These are phyloP conservation scores for Kwoniella newhampshirensis DNA, from an alignment of 768 basidiomycete species.

Conservation along the genomic window DNA sequence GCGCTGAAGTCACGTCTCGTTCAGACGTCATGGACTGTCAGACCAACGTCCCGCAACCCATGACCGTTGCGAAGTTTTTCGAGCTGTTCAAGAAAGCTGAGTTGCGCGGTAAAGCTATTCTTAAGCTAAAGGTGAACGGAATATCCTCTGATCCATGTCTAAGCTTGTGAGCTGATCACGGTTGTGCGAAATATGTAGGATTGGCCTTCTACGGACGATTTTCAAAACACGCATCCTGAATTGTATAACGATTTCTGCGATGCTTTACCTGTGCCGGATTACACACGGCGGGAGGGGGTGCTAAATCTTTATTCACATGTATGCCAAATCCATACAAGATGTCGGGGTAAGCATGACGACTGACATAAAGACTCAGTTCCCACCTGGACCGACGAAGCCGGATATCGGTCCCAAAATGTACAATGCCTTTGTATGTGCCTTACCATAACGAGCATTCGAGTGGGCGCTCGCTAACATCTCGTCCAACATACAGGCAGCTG, in stretches of 20 bases:
- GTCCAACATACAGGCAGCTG: conserved; percentile 8
- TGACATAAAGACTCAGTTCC: conserved; percentile 46
- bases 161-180: conserved; percentile 1
- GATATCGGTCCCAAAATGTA: conserved; percentile 85
- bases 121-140: conserved; percentile 70
- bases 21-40: conserved; percentile 82
- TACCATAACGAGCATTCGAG: background rate
- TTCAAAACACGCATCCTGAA: conserved; percentile 77
- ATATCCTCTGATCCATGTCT: background rate
- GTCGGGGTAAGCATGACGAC: conserved; percentile 70
- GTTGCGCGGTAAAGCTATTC: conserved; percentile 56
- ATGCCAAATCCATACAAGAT: conserved; percentile 54
- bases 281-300: conserved; percentile 84
- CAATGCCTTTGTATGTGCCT: conserved; percentile 65
- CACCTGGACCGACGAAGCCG: conserved; percentile 31
- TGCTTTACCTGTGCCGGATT: conserved; percentile 82
- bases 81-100: conserved; percentile 68
- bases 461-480: background rate
- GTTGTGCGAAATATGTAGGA: no score
- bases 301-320: conserved; percentile 88
- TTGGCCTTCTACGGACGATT: conserved; percentile 87
- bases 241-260: conserved; percentile 80
- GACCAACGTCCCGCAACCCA: conserved; percentile 63
- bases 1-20: conserved; percentile 53
- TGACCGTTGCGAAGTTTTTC: conserved; percentile 78